Evolutionary conservation across 345 rosid genomes (phyloP).

Genomic region (Citrus medica): DNA sequence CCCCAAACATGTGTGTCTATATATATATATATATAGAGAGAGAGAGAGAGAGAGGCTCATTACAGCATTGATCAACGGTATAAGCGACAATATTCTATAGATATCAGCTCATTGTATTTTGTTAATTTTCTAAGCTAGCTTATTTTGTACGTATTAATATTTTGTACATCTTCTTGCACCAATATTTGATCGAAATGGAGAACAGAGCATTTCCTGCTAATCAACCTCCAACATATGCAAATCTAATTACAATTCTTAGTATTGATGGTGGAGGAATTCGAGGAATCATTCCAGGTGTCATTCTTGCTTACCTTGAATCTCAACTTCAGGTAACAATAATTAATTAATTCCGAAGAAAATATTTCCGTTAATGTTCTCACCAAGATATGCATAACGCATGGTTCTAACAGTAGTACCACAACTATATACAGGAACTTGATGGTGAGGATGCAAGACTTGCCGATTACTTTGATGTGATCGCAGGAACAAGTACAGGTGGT

Average conservation of each 20-base stretch:
- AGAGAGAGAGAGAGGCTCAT: background rate
- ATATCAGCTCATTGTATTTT: background rate
- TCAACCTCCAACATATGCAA: slow-evolving; percentile 47
- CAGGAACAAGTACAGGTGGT: slow-evolving; percentile 81
- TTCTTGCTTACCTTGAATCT: slow-evolving; percentile 64
- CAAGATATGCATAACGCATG: background rate
- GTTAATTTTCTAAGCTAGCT: background rate
- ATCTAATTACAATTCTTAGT: slow-evolving; percentile 60
- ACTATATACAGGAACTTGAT: slow-evolving; percentile 42
- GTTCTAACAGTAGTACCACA: background rate
- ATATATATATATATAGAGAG: background rate
- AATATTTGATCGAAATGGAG: slow-evolving; percentile 14
- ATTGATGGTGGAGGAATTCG: slow-evolving; percentile 76
- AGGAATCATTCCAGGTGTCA: slow-evolving; percentile 65
- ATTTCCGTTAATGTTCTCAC: background rate
- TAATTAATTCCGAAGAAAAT: no score
- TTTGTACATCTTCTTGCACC: background rate
- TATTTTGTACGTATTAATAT: background rate
- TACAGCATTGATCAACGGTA: background rate
- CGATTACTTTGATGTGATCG: slow-evolving; percentile 69
- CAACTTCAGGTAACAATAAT: slow-evolving; percentile 59
- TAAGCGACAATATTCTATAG: background rate
- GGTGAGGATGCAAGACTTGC: slow-evolving; percentile 57
- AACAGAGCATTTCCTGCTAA: background rate
- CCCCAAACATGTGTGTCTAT: accelerated